A percentile compares a stretch with the other conserved stretches of the same genome.
These are phyloP conservation scores for Candolleomyces eurysporus DNA, from an alignment of 768 basidiomycete genomes.

Conservation along the genomic window DNA sequence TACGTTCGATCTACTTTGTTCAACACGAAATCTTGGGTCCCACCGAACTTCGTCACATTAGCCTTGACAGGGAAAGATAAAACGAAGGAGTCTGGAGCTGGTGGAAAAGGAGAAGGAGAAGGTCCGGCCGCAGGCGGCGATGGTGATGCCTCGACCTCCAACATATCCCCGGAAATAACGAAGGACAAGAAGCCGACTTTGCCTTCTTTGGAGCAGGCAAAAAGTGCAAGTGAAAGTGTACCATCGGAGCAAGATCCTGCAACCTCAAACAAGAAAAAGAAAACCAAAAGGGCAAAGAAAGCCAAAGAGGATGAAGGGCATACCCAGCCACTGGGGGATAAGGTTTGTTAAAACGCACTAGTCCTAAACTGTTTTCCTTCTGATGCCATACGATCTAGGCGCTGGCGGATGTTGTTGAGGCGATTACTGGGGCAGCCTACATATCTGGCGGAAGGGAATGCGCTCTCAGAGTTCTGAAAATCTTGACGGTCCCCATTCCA, in stretches of 20 bases:
- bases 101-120: background rate
- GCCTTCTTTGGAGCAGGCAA: background rate
- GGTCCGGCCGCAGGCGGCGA: background rate
- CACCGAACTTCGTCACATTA: slow-evolving; percentile 11
- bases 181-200: background rate
- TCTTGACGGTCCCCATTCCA: slow-evolving; percentile 63
- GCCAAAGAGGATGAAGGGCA: slow-evolving; percentile 26
- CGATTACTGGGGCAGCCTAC: slow-evolving; percentile 81
- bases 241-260: no score
- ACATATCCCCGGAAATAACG: background rate
- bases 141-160: background rate
- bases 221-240: background rate
- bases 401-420: slow-evolving; percentile 82
- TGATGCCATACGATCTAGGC: slow-evolving; percentile 40
- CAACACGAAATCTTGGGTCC: slow-evolving; percentile 50
- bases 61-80: slow-evolving; percentile 2
- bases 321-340: slow-evolving; percentile 67
- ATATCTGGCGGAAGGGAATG: slow-evolving; percentile 67
- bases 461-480: slow-evolving; percentile 63
- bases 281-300: slow-evolving; percentile 32
- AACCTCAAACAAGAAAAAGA: slow-evolving; percentile 19
- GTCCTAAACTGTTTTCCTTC: background rate
- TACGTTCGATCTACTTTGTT: slow-evolving; percentile 77
- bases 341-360: slow-evolving; percentile 41
- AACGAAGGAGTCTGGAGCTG: background rate